Percentiles rank a stretch among this genome's conserved stretches.
phyloP scores from a whole-genome alignment of 352 stramenopile genomes.

The Phytophthora syringae region DNA sequence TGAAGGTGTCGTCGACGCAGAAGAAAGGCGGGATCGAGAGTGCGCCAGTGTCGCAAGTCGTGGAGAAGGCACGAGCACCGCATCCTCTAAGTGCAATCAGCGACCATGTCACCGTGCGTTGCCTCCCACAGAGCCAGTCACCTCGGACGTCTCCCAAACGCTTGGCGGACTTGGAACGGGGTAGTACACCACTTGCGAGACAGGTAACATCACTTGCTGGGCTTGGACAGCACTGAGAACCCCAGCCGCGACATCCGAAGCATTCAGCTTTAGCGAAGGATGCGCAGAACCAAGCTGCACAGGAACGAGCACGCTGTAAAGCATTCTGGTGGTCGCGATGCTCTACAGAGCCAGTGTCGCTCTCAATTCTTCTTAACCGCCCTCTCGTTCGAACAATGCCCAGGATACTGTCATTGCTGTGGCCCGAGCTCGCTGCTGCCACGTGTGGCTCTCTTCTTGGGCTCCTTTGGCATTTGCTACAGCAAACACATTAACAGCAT shows the following conservation, averaged over 20 bases:
- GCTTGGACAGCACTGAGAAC: too few relatives aligned
- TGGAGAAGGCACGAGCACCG: background rate
- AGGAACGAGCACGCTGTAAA: background rate
- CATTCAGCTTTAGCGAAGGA: too few relatives aligned
- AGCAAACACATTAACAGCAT: too few relatives aligned
- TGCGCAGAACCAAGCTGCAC: too few relatives aligned
- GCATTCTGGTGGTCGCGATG: background rate
- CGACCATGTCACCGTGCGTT: background rate
- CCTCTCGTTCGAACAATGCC: background rate
- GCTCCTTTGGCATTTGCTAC: constrained; percentile 1
- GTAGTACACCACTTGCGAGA: too few relatives aligned
- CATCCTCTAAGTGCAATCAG: background rate
- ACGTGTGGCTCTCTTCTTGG: background rate
- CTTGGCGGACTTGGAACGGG: too few relatives aligned
- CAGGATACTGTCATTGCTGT: background rate
- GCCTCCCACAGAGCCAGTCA: too few relatives aligned
- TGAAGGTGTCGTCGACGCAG: background rate
- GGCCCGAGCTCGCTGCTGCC: background rate
- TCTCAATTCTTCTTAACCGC: background rate
- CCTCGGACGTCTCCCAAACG: too few relatives aligned
- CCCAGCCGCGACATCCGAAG: too few relatives aligned
- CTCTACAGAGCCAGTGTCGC: background rate
- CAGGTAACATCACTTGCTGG: too few relatives aligned
- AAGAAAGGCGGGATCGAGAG: background rate
- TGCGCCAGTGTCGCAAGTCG: background rate